These are phyloP conservation scores for Populus trichocarpa DNA, from an alignment of 441 rosid species.

Conservation along the genomic window DNA sequence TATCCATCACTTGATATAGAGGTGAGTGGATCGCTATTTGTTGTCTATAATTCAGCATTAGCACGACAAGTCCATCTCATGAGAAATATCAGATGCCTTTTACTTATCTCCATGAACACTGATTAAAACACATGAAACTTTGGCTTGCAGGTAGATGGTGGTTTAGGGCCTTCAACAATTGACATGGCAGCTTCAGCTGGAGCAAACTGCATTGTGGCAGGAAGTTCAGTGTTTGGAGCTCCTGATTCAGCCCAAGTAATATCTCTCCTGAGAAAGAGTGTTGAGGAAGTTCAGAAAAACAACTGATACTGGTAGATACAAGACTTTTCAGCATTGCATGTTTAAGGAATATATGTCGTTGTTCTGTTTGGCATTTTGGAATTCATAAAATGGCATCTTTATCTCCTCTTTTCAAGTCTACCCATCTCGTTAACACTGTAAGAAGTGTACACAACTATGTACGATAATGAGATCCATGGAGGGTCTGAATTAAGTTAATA, in stretches of 20 bases:
- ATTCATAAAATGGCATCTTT: constrained; percentile 2
- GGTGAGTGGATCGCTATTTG: constrained; percentile 33
- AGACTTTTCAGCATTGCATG: constrained; percentile 6
- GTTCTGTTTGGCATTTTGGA: not conserved
- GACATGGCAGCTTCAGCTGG: constrained; percentile 81
- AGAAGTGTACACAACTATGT: not conserved
- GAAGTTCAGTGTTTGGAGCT: constrained; percentile 95
- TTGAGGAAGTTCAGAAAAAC: constrained; percentile 44
- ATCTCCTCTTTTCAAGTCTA: not conserved
- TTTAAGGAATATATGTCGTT: not conserved
- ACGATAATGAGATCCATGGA: not conserved
- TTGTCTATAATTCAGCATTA: not conserved
- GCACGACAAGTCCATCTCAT: not conserved
- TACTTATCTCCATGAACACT: not conserved
- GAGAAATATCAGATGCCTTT: not conserved
- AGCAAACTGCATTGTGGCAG: constrained; percentile 97
- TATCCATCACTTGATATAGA: constrained; percentile 91
- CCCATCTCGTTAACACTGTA: not conserved
- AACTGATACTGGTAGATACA: constrained; percentile 16
- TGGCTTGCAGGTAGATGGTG: constrained; percentile 74
- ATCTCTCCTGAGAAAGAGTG: constrained; percentile 57
- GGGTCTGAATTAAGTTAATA: not conserved
- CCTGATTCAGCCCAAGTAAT: constrained; percentile 72
- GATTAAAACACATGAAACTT: not conserved
- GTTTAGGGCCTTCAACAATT: constrained; percentile 92